Percentiles rank a stretch among this genome's conserved stretches.
phyloP scores from a whole-genome alignment of 768 basidiomycete species.

The Termitomyces sp. region DNA sequence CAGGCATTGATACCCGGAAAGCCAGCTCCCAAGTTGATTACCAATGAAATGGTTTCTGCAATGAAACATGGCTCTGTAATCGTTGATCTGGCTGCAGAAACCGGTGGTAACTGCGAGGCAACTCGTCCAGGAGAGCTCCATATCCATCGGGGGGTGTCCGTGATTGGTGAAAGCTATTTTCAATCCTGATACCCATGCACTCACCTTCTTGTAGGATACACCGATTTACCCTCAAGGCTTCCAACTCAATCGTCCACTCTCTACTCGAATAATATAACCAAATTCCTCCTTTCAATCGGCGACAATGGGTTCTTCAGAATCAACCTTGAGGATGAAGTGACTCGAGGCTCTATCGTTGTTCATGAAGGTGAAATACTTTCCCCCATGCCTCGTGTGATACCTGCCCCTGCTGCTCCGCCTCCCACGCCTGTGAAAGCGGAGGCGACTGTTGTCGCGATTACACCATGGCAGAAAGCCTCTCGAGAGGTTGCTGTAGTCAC shows the following conservation, averaged over 20 bases:
- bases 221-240: slow-evolving; percentile 82
- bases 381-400: slow-evolving; percentile 64
- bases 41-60: slow-evolving; percentile 80
- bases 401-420: slow-evolving; percentile 53
- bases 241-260: slow-evolving; percentile 88
- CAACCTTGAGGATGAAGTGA: slow-evolving; percentile 80
- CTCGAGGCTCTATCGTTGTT: slow-evolving; percentile 74
- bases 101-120: slow-evolving; percentile 86
- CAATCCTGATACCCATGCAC: neutral
- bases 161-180: slow-evolving; percentile 56
- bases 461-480: slow-evolving; percentile 81
- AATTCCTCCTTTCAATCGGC: slow-evolving; percentile 81
- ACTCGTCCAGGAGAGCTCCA: slow-evolving; percentile 74
- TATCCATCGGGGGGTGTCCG: slow-evolving; percentile 71
- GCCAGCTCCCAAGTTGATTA: slow-evolving; percentile 84
- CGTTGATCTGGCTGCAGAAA: slow-evolving; percentile 83
- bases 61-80: slow-evolving; percentile 92
- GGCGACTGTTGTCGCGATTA: slow-evolving; percentile 56
- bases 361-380: slow-evolving; percentile 64
- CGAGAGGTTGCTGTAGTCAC: slow-evolving; percentile 74
- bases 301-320: slow-evolving; percentile 58
- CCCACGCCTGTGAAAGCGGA: slow-evolving; percentile 44
- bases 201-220: slow-evolving; percentile 50
- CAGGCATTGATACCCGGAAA: slow-evolving; percentile 83
- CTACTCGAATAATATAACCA: slow-evolving; percentile 90